Evolutionary conservation across 306 rosid species (phyloP), one percentile per base, ranked within the genome.

Genomic region (Fragaria vesca): DNA sequence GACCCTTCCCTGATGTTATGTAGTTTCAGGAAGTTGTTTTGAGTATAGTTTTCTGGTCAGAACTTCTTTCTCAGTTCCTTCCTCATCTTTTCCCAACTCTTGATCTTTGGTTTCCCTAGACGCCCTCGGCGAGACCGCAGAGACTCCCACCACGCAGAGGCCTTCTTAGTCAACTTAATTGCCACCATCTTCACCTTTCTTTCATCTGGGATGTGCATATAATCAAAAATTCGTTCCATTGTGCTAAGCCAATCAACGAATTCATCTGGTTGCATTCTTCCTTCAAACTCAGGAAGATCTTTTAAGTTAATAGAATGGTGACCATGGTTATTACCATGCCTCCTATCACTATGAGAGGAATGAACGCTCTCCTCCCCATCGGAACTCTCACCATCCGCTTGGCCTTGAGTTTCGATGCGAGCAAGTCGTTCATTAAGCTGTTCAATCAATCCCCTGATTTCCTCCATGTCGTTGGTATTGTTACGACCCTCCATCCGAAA

Each of bases 191-290:
- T 68, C 45, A 68, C 69, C 36, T 38, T 77, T 1, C 11, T 0
- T 0, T 52, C 12, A 65, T 21, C 12, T 0, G n/a, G n/a, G 12
- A 68, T 17, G 2, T 40, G 8, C 18, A 24, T 68, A 12, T 67
- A 42, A 8, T 68, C 69, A 54, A 65, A 65, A 2, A 68, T 7
- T 2, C 6, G 36, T 2, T 79, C 66, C 1, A 62, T 2, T 42
- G 24, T 51, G 43, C 21, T n/a, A 34, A 45, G 76, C 76, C 65
- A 69, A 46, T 78, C 76, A 8, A 78, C 1, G 32, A 70, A 55
- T 21, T 70, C 62, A 0, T 70, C 48, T 0, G 63, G 61, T 4
- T 42, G 45, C 16, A 78, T 45, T 12, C 6, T n/a, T 17, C 76
- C 52, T 58, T 60, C 16, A 71, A 70, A 78, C 18, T 71, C 26